phyloP scores from a whole-genome alignment of 2,329 filamentous ascomycete genomes.

The Chaetomiaceae sp. region DNA sequence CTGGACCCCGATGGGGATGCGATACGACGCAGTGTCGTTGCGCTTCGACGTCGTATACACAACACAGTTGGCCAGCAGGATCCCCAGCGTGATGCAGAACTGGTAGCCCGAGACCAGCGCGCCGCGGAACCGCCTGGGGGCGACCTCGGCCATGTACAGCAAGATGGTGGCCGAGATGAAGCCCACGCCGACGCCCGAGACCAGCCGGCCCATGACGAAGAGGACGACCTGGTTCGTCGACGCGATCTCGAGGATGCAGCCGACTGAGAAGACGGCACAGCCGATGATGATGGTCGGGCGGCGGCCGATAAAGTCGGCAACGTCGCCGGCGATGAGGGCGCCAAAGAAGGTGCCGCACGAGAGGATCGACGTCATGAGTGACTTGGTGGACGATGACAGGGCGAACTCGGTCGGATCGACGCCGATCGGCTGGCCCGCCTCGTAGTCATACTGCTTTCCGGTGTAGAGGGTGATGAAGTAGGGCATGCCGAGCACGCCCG shows the following conservation, averaged over 20 bases:
- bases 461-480: slow-evolving; percentile 39
- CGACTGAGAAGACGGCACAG: slow-evolving; percentile 55
- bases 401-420: slow-evolving; percentile 21
- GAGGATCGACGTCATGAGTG: slow-evolving; percentile 60
- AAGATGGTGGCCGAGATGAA: slow-evolving; percentile 65
- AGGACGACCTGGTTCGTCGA: slow-evolving; percentile 46
- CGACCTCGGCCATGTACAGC: slow-evolving; percentile 63
- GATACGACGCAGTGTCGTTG: slow-evolving; percentile 58
- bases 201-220: slow-evolving; percentile 59
- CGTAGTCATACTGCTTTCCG: slow-evolving; percentile 31
- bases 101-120: slow-evolving; percentile 71
- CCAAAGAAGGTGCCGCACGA: slow-evolving; percentile 62
- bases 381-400: slow-evolving; percentile 27
- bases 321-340: slow-evolving; percentile 59
- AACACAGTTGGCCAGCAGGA: slow-evolving; percentile 65
- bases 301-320: slow-evolving; percentile 61
- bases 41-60: slow-evolving; percentile 60
- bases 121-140: slow-evolving; percentile 61
- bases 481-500: slow-evolving; percentile 39
- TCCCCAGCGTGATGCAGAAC: slow-evolving; percentile 70
- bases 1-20: slow-evolving; percentile 67
- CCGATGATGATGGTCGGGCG: slow-evolving; percentile 54
- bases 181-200: slow-evolving; percentile 62
- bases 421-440: slow-evolving; percentile 23
- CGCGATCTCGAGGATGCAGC: slow-evolving; percentile 56